Evolutionary conservation across 805 yeast genomes (phyloP), one percentile per base, ranked within the genome.

Genomic region (Allodekkera sacchari): DNA sequence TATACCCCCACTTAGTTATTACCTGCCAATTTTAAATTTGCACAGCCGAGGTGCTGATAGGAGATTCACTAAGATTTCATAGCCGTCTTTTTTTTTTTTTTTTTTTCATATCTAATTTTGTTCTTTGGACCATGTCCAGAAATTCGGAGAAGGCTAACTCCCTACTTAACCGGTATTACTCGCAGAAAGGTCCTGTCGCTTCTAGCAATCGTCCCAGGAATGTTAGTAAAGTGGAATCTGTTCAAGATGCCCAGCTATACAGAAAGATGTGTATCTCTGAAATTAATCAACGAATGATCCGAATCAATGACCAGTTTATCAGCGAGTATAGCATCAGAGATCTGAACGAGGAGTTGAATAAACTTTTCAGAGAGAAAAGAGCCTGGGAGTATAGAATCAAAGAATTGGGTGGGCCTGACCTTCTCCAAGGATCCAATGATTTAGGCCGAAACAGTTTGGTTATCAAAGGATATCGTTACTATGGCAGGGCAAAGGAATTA

Each of bases 371-470:
- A 20, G 94, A 87, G 52, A 74, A 75, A 39, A 53, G 68, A 24
- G 73, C 79, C 1, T 88, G 95, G 95, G 95, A 87, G 40, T 59
- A 74, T 38, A 81, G 76, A 35, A 77, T 87, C 26, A 63, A 64
- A 32, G 65, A 71, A 15, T 57, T 85, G 1, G 89, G 89, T 2
- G 95, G 95, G 0, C 76, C 83, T 3, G 79, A 82, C 49, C 75
- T 76, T 30, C 23, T 40, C 7, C 25, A 29, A 10, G 24, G 34
- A 15, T 26, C 23, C 16, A 32, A 24, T 8, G 34, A 33, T 5
- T 24, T 38, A n/a, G 16, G 11, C 13, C 17, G 15, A 5, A 24
- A 22, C 9, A 22, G 35, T 1, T 21, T 30, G 11, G 27, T 33
- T 5, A 50, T 70, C 1, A 61, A 67, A 24, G 85, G 85, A 1